Conservation (phyloP, 169 alveolate species). For the Plasmodium cynomolgi region DNA sequence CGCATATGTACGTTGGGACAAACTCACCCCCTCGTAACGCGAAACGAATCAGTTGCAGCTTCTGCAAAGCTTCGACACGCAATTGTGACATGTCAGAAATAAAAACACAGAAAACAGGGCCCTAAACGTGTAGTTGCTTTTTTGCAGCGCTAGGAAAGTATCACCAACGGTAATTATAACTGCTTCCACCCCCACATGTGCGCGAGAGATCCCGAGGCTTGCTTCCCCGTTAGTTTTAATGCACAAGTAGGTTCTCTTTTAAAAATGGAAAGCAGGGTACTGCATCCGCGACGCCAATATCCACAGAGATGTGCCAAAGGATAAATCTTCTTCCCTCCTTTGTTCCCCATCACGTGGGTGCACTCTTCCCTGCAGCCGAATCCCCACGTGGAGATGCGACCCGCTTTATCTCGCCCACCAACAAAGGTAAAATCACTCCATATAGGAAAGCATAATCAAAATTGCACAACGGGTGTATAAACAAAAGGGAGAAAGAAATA, state of each 20-base stretch:
- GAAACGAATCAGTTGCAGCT: neutral
- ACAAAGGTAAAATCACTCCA: neutral
- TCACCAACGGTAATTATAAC: neutral
- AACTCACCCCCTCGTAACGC: neutral
- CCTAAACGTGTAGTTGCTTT: neutral
- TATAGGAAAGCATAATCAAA: neutral
- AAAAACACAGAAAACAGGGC: neutral
- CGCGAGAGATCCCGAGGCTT: neutral
- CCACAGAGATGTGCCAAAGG: neutral
- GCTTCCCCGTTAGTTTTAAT: neutral
- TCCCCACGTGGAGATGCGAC: neutral
- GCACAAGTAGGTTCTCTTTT: neutral
- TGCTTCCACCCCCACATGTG: neutral
- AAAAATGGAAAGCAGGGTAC: neutral
- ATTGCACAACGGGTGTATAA: neutral
- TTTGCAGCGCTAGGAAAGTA: neutral
- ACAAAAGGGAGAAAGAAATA: neutral
- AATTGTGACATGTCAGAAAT: neutral
- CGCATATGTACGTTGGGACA: neutral
- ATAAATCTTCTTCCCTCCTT: neutral
- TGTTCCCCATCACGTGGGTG: neutral
- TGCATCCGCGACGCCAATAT: neutral
- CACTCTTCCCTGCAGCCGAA: neutral
- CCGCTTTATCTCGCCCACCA: neutral
- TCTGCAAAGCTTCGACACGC: neutral